These are phyloP conservation scores for Ceriops zippeliana DNA, from an alignment of 345 rosid species.

Conservation along the genomic window DNA sequence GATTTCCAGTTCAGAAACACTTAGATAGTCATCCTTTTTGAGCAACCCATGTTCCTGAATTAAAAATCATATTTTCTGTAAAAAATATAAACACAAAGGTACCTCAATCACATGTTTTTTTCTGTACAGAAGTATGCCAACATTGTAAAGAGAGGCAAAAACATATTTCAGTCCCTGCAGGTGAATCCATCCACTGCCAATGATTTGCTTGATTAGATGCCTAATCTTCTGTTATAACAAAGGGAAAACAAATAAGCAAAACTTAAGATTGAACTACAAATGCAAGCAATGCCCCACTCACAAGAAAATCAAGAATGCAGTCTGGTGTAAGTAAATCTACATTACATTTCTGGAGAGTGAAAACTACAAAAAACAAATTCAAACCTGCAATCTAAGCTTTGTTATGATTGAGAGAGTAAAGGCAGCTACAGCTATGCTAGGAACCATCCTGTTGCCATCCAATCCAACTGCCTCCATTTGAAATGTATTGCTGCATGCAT, in stretches of 20 bases:
- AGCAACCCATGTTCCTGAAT: not conserved
- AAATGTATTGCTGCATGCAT: constrained; percentile 42
- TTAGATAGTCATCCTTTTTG: not conserved
- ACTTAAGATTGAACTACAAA: constrained; percentile 18
- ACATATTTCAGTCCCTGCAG: constrained; percentile 63
- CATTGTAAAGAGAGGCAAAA: constrained; percentile 51
- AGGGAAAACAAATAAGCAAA: constrained; percentile 22
- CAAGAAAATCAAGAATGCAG: constrained; percentile 5
- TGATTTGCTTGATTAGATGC: constrained; percentile 43
- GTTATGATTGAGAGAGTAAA: constrained; percentile 60
- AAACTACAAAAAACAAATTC: not conserved
- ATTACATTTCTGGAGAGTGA: constrained; percentile 12
- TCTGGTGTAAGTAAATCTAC: not conserved
- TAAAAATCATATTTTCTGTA: constrained; percentile 2
- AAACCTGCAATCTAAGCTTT: constrained; percentile 55
- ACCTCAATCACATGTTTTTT: constrained; percentile 70
- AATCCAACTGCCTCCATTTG: constrained; percentile 40
- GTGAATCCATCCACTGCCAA: constrained; percentile 60
- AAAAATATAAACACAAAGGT: not conserved
- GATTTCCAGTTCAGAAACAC: too few species aligned
- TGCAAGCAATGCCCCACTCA: constrained; percentile 1
- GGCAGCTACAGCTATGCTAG: constrained; percentile 59
- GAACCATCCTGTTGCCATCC: constrained; percentile 47
- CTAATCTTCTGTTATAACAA: constrained; percentile 52
- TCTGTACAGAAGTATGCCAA: constrained; percentile 64